Evolutionary conservation across 257 asterid genomes (phyloP).

Genomic region (Voacanga thouarsii): DNA sequence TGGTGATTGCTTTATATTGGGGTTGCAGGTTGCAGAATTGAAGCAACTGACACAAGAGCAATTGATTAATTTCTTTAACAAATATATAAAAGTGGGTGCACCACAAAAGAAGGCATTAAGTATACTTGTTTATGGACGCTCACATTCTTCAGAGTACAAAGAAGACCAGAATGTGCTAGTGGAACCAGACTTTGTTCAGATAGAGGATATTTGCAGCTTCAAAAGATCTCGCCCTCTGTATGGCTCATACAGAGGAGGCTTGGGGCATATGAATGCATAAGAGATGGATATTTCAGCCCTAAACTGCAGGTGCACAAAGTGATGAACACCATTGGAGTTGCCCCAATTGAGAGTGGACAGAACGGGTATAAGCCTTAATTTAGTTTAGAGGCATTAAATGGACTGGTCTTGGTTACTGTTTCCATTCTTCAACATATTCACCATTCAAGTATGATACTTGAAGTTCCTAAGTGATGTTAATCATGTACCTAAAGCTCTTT

Average conservation of each 20-base stretch:
- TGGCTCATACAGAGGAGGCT: slow-evolving; percentile 70
- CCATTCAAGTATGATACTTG: neutral
- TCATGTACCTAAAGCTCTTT: neutral
- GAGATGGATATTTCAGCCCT: neutral
- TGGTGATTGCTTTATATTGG: slow-evolving; percentile 5
- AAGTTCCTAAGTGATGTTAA: neutral
- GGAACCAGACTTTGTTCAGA: slow-evolving; percentile 28
- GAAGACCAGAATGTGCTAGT: slow-evolving; percentile 41
- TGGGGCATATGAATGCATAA: slow-evolving; percentile 55
- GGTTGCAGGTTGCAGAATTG: slow-evolving; percentile 63
- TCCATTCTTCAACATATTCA: too few species aligned
- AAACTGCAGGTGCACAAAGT: neutral
- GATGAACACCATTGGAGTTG: neutral
- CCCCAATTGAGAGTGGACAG: neutral
- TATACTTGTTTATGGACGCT: slow-evolving; percentile 67
- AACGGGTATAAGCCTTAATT: neutral
- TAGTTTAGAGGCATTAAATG: neutral
- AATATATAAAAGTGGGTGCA: slow-evolving; percentile 67
- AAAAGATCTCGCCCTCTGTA: slow-evolving; percentile 79
- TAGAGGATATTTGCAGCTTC: slow-evolving; percentile 71
- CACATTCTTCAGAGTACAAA: slow-evolving; percentile 61
- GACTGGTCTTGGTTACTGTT: neutral
- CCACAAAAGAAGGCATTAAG: slow-evolving; percentile 57
- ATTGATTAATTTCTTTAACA: slow-evolving; percentile 67
- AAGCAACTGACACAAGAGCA: slow-evolving; percentile 65